A percentile compares a stretch with the other conserved stretches of the same genome.
phyloP scores from a whole-genome alignment of 164 flowering plant genomes.

The Vitis amurensis region DNA sequence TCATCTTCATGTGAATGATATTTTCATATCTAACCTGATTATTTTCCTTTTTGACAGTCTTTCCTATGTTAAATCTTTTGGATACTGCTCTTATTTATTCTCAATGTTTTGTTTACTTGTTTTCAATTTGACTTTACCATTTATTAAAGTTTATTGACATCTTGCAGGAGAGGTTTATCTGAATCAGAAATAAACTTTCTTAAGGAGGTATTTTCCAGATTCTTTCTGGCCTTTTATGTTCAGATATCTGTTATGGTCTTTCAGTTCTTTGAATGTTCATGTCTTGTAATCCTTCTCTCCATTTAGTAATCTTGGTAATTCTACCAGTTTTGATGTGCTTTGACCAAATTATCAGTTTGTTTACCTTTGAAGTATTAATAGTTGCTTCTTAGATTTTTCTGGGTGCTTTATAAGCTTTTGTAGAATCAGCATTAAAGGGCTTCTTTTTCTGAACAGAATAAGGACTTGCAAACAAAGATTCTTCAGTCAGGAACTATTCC shows the following conservation, averaged over 20 bases:
- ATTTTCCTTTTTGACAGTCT: no score
- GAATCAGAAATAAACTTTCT: constrained; percentile 77
- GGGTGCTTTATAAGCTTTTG: neutral
- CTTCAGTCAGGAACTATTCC: constrained; percentile 54
- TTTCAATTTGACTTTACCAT: neutral
- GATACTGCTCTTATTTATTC: neutral
- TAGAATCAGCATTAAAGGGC: constrained; percentile 1
- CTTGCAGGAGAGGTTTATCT: constrained; percentile 89
- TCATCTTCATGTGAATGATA: no score
- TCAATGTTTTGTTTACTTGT: neutral
- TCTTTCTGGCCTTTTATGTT: neutral
- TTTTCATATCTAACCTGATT: no score
- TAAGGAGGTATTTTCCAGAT: constrained; percentile 54
- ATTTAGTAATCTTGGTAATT: neutral
- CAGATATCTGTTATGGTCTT: neutral
- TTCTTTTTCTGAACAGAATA: constrained; percentile 48
- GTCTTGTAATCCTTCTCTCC: neutral
- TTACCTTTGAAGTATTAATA: neutral
- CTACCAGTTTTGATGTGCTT: neutral
- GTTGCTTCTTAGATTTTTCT: neutral
- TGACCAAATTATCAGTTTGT: neutral
- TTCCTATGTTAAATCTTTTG: neutral
- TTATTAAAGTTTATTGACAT: constrained; percentile 1
- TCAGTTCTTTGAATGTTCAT: neutral
- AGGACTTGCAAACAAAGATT: constrained; percentile 57